phyloP scores from a whole-genome alignment of 2,329 filamentous ascomycete genomes.

The Cephalotrichum gorgonifer region DNA sequence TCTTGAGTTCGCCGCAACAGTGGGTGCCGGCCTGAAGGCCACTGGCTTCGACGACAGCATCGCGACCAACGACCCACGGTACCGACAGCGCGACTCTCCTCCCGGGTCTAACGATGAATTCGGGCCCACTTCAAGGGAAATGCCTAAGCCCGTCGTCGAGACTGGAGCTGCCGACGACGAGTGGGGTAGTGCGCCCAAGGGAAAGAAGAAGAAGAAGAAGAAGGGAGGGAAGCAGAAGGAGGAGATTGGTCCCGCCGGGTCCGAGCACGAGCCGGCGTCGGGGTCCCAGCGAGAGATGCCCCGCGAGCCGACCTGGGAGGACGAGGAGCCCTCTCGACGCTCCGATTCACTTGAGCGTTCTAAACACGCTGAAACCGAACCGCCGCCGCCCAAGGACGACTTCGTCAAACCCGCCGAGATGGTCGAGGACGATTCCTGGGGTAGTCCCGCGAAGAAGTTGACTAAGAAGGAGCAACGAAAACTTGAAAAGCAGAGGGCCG shows the following conservation, averaged over 20 bases:
- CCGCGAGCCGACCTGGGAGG: not conserved
- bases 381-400: too few relatives aligned
- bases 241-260: not conserved
- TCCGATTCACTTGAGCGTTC: not conserved
- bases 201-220: constrained; percentile 22
- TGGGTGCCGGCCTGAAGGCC: constrained; percentile 59
- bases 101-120: constrained; percentile 45
- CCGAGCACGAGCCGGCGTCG: not conserved
- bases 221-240: constrained; percentile 10
- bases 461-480: constrained; percentile 16
- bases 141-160: not conserved
- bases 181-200: constrained; percentile 16
- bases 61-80: constrained; percentile 55
- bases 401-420: too few relatives aligned
- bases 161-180: constrained; percentile 10
- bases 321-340: not conserved
- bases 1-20: constrained; percentile 56
- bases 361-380: not conserved
- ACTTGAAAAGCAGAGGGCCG: too few relatives aligned
- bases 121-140: constrained; percentile 24
- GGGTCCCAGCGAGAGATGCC: not conserved
- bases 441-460: too few relatives aligned
- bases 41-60: constrained; percentile 62
- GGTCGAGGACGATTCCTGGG: too few relatives aligned
- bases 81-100: constrained; percentile 53